Percentiles rank a stretch among this genome's conserved stretches.
Conservation (phyloP, 371 early-diverging fungal species). For the Umbelopsis sp. region DNA sequence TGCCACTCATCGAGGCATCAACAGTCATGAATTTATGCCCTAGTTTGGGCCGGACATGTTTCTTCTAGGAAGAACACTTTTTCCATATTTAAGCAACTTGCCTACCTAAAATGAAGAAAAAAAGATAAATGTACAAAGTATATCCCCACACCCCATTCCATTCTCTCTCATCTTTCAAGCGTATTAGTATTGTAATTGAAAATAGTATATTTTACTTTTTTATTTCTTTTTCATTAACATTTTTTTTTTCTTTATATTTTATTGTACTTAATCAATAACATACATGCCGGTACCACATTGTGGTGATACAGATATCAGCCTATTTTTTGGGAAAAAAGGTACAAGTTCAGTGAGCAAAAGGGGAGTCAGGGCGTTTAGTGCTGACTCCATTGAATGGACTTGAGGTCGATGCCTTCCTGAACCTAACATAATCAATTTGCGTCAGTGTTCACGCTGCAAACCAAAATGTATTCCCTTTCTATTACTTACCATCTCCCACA, state of each 20-base stretch:
- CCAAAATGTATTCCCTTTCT: background rate
- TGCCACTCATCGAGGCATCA: background rate
- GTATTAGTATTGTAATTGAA: background rate
- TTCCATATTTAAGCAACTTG: background rate
- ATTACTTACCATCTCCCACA: conserved; percentile 95
- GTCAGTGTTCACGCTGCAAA: background rate
- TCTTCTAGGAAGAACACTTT: background rate
- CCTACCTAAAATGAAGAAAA: background rate
- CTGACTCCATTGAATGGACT: conserved; percentile 91
- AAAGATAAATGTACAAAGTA: conserved; percentile 3
- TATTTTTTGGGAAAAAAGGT: background rate
- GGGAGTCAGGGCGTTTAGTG: conserved; percentile 55
- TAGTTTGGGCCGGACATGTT: background rate
- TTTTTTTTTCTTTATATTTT: background rate
- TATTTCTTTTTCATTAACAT: background rate
- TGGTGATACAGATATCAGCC: background rate
- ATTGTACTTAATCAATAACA: conserved; percentile 1
- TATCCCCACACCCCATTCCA: background rate
- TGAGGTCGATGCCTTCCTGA: conserved; percentile 93
- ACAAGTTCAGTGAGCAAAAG: background rate
- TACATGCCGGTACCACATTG: background rate
- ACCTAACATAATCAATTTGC: conserved; percentile 31
- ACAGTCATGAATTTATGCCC: conserved; percentile 4
- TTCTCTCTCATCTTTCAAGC: background rate
- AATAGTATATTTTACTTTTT: conserved; percentile 7